These are phyloP conservation scores for Fusarium penzigii DNA, from an alignment of 2,329 filamentous ascomycete species.

Conservation along the genomic window DNA sequence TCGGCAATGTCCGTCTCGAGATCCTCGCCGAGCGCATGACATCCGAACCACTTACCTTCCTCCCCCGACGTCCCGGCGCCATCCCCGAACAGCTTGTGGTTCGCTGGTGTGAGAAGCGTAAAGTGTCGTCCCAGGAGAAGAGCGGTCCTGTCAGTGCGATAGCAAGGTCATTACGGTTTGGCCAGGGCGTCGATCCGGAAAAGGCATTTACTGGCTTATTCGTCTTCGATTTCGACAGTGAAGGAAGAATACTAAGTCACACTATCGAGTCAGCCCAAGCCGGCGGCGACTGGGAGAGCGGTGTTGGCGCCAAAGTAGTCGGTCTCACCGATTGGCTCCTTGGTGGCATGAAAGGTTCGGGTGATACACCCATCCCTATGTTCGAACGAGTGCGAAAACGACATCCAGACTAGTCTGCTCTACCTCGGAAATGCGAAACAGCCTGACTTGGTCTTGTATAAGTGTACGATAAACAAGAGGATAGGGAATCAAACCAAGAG, in stretches of 20 bases:
- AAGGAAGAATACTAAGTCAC: slow-evolving; percentile 82
- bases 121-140: slow-evolving; percentile 8
- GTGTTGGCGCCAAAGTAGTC: slow-evolving; percentile 78
- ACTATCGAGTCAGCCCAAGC: slow-evolving; percentile 94
- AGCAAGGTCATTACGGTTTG: slow-evolving; percentile 44
- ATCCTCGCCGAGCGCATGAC: slow-evolving; percentile 91
- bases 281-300: slow-evolving; percentile 78
- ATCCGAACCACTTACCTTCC: slow-evolving; percentile 52
- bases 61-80: slow-evolving; percentile 53
- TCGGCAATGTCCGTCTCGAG: slow-evolving; percentile 85
- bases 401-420: slow-evolving; percentile 13
- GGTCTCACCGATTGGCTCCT: slow-evolving; percentile 93
- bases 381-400: slow-evolving; percentile 35
- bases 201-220: slow-evolving; percentile 90
- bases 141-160: slow-evolving; percentile 40
- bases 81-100: slow-evolving; percentile 82
- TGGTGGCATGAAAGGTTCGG: slow-evolving; percentile 61
- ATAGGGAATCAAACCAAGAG: background rate
- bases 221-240: slow-evolving; percentile 90
- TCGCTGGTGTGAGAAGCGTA: slow-evolving; percentile 68
- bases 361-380: slow-evolving; percentile 37
- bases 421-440: background rate
- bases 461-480: background rate
- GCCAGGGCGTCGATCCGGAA: slow-evolving; percentile 49
- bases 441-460: background rate